Evolutionary conservation across 2,329 filamentous ascomycete species (phyloP), one percentile per base, ranked within the genome.

Genomic region (Dactylellina drechsleri): DNA sequence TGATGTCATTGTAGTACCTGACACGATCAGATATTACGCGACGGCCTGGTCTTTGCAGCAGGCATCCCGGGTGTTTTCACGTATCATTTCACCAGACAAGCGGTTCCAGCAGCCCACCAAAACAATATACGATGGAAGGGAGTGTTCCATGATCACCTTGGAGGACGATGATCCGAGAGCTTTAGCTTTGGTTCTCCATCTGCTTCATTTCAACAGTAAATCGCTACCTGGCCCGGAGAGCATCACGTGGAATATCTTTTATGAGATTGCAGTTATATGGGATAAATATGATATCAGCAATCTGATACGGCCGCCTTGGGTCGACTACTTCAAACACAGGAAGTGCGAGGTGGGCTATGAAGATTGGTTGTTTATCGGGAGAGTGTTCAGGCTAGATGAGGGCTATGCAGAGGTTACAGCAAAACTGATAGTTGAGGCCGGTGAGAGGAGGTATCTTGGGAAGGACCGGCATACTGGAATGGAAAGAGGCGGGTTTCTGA

Each of bases 221-320:
- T 36, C 41, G 1, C 50, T 74, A 10, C 70, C 70, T 4, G 53
- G 54, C 0, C 18, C 23, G 7, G 57, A 67, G 4, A 49, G 43
- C 0, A 49, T 74, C 12, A 47, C 62, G 18, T 74, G 70, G 70
- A 49, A 54, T 26, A 67, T 52, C 0, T 47, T 74, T 28, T 66
- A 62, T n/a, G 62, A 67, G 15, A 41, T 74, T 13, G 62, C 70
- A 2, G n/a, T 62, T 1, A 67, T 74, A 31, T 74, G 70, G 70
- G 70, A 74, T 49, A 74, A 74, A 41, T 74, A 74, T 23, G 58
- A 74, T 67, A 62, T 74, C 13, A 74, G 31, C 31, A 67, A 53
- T 47, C 16, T 74, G 13, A 64, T 74, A 28, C 41, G 45, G 6
- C 70, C 70, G 10, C 70, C 70, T 23, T 74, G 70, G 70, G 12